These are phyloP conservation scores for Talaromyces sp. DNA, from an alignment of 2,329 filamentous ascomycete species.

Conservation along the genomic window DNA sequence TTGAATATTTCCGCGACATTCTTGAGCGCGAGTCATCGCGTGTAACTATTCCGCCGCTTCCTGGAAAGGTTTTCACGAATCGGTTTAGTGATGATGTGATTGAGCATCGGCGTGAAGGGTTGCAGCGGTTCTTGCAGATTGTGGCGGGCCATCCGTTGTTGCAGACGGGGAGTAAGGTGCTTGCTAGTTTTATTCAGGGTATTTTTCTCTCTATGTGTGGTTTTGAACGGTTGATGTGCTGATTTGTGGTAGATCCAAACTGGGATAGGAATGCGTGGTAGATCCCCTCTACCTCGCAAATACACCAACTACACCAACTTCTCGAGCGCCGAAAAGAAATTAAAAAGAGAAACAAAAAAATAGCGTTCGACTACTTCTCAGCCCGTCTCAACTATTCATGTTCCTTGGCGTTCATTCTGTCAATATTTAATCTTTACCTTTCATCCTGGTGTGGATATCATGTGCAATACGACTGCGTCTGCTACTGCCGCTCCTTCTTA, in stretches of 20 bases:
- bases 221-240: not conserved
- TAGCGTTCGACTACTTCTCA: not conserved
- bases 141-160: constrained; percentile 93
- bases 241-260: constrained; percentile 41
- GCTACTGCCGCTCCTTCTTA: not conserved
- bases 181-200: constrained; percentile 97
- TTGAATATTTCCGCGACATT: constrained; percentile 98
- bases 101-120: constrained; percentile 80
- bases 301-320: not conserved
- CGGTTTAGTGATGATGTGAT: constrained; percentile 98
- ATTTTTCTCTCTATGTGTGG: constrained; percentile 20
- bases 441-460: not conserved
- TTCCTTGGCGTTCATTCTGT: not conserved
- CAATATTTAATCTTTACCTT: not conserved
- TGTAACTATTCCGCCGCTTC: constrained; percentile 91
- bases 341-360: not conserved
- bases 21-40: constrained; percentile 90
- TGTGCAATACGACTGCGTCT: not conserved
- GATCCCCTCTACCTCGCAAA: not conserved
- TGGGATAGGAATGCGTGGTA: constrained; percentile 91
- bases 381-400: no score
- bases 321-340: not conserved
- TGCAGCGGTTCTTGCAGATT: constrained; percentile 95
- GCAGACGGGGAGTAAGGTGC: constrained; percentile 95
- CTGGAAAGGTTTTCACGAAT: constrained; percentile 97